Conservation (phyloP, 108 stramenopile species). For the Schizochytrium sp. region DNA sequence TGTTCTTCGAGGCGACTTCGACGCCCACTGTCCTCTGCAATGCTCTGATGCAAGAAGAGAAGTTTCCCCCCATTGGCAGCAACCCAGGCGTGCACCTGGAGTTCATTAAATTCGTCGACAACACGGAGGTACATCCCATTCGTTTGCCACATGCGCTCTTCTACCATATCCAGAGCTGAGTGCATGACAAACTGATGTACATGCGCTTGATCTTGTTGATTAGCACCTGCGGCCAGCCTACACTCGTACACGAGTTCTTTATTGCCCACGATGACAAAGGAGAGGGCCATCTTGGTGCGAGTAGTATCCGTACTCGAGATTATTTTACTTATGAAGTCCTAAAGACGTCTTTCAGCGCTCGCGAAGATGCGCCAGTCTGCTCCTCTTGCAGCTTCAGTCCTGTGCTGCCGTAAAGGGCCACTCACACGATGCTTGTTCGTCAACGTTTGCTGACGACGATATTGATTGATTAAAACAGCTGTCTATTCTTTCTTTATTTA, state of each 20-base stretch:
- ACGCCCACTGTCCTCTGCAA: background rate
- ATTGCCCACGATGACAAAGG: background rate
- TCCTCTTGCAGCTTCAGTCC: no score
- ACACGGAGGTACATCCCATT: slow-evolving; percentile 68
- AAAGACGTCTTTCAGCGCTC: no score
- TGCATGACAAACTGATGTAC: slow-evolving; percentile 73
- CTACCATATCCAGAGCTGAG: slow-evolving; percentile 70
- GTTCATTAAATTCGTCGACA: slow-evolving; percentile 74
- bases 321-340: no score
- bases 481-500: no score
- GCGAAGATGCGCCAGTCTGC: no score
- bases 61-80: slow-evolving; percentile 70
- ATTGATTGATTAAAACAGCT: no score
- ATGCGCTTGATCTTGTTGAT: slow-evolving; percentile 54
- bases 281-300: background rate
- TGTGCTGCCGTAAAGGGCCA: no score
- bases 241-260: slow-evolving; percentile 62
- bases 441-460: no score
- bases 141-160: slow-evolving; percentile 70
- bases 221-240: slow-evolving; percentile 24
- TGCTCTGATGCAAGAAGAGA: slow-evolving; percentile 70
- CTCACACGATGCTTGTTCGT: no score
- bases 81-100: slow-evolving; percentile 69
- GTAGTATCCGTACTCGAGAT: no score
- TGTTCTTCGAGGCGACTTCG: slow-evolving; percentile 64